Evolutionary conservation across 1,284 basidiomycete genomes (phyloP).

Genomic region (Taiwanofungus camphoratus): DNA sequence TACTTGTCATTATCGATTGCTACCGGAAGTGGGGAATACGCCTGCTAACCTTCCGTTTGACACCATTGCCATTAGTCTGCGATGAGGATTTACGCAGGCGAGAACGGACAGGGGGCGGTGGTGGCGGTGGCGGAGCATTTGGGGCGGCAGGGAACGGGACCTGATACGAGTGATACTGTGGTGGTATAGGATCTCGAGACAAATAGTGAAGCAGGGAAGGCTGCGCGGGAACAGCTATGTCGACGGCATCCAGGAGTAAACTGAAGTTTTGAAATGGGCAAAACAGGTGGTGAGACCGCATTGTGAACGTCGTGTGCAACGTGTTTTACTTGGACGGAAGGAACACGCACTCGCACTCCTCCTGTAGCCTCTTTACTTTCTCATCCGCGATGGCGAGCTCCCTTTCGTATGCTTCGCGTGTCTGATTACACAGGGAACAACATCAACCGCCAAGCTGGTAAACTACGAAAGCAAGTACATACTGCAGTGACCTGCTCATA

Average conservation of each 20-base stretch:
- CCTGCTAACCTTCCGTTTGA: background rate
- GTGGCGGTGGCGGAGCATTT: conserved; percentile 6
- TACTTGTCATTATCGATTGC: too few species aligned
- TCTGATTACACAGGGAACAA: conserved; percentile 25
- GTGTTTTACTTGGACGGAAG: background rate
- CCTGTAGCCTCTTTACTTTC: conserved; percentile 48
- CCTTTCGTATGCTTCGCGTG: conserved; percentile 36
- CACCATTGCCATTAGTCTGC: background rate
- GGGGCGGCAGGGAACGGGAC: conserved; percentile 15
- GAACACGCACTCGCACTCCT: conserved; percentile 50
- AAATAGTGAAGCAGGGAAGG: conserved; percentile 26
- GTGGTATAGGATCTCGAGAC: conserved; percentile 25
- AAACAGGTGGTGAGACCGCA: too few species aligned
- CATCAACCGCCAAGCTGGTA: too few species aligned
- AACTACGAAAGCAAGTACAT: background rate
- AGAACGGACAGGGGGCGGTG: conserved; percentile 1
- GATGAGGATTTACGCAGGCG: background rate
- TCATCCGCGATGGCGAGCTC: conserved; percentile 43
- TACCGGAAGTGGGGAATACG: background rate
- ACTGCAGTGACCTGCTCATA: conserved; percentile 42
- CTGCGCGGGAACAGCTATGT: conserved; percentile 28
- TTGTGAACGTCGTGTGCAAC: too few species aligned
- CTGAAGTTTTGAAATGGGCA: conserved; percentile 9
- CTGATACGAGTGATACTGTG: conserved; percentile 23
- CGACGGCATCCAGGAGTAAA: conserved; percentile 28